A percentile compares a stretch with the other conserved stretches of the same genome.
These are phyloP conservation scores for Blastobotrys raffinosifermentans DNA, from an alignment of 1,139 yeast species.

Conservation along the genomic window DNA sequence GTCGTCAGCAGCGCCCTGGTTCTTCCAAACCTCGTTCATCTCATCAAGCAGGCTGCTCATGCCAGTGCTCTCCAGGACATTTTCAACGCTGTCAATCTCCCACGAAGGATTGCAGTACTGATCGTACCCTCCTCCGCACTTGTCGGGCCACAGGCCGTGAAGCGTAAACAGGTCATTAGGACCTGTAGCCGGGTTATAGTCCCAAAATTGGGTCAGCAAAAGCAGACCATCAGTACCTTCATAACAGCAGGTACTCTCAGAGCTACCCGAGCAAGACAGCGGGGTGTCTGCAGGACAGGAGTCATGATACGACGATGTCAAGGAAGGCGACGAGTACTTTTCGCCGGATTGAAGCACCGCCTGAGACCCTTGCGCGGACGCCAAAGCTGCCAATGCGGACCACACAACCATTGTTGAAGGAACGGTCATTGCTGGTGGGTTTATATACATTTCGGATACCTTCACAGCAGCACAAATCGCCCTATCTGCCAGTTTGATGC, in stretches of 20 bases:
- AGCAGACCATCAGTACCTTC: conserved; percentile 86
- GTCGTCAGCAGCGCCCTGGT: conserved; percentile 68
- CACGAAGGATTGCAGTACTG: conserved; percentile 69
- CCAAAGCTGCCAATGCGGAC: no score
- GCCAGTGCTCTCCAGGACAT: conserved; percentile 45
- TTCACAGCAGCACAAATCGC: no score
- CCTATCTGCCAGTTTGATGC: no score
- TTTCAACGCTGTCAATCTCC: conserved; percentile 49
- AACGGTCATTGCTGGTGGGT: no score
- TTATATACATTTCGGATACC: no score
- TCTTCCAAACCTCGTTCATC: conserved; percentile 70
- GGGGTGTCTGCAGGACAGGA: conserved; percentile 65
- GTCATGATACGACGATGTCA: conserved; percentile 22
- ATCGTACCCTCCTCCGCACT: conserved; percentile 66
- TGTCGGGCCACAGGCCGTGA: conserved; percentile 85
- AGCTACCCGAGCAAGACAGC: conserved; percentile 46
- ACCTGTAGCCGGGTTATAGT: conserved; percentile 77
- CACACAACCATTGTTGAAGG: no score
- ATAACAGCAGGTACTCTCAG: conserved; percentile 61
- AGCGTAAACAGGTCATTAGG: conserved; percentile 72
- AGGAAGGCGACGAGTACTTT: conserved; percentile 3
- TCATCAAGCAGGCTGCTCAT: conserved; percentile 44
- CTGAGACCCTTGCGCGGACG: background rate
- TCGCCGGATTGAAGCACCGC: background rate
- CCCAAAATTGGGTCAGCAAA: conserved; percentile 92